These are phyloP conservation scores for Hura crepitans DNA, from an alignment of 441 rosid species.

Conservation along the genomic window DNA sequence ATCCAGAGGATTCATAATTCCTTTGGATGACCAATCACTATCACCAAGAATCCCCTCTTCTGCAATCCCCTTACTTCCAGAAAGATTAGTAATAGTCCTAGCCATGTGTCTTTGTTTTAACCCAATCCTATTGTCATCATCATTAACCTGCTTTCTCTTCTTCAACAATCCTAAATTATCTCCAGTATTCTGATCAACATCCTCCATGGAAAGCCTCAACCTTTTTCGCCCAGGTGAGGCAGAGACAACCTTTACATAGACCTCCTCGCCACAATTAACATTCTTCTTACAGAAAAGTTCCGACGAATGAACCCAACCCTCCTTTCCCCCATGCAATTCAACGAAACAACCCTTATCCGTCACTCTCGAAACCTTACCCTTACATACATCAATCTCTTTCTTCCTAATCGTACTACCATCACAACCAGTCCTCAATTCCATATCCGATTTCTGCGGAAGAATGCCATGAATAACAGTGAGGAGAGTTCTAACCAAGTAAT, in stretches of 20 bases:
- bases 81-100: constrained; percentile 41
- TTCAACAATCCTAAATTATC: constrained; percentile 57
- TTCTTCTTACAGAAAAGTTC: constrained; percentile 36
- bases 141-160: constrained; percentile 30
- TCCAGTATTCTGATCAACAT: constrained; percentile 62
- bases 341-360: constrained; percentile 67
- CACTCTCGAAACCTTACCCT: constrained; percentile 60
- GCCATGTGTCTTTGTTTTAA: constrained; percentile 39
- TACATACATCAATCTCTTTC: constrained; percentile 37
- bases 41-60: constrained; percentile 26
- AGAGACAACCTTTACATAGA: constrained; percentile 63
- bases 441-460: constrained; percentile 39
- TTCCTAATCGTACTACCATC: constrained; percentile 18
- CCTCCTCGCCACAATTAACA: constrained; percentile 56
- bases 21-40: constrained; percentile 42
- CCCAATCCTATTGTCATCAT: constrained; percentile 41
- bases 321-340: constrained; percentile 58
- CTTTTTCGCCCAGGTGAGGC: constrained; percentile 37
- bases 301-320: constrained; percentile 70
- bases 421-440: constrained; percentile 17
- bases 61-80: constrained; percentile 43
- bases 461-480: constrained; percentile 53
- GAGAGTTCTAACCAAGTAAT: constrained; percentile 54
- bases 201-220: constrained; percentile 62
- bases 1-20: constrained; percentile 70